These are phyloP conservation scores for Aureobasidium sp. DNA, from an alignment of 2,329 filamentous ascomycete genomes.

Conservation along the genomic window DNA sequence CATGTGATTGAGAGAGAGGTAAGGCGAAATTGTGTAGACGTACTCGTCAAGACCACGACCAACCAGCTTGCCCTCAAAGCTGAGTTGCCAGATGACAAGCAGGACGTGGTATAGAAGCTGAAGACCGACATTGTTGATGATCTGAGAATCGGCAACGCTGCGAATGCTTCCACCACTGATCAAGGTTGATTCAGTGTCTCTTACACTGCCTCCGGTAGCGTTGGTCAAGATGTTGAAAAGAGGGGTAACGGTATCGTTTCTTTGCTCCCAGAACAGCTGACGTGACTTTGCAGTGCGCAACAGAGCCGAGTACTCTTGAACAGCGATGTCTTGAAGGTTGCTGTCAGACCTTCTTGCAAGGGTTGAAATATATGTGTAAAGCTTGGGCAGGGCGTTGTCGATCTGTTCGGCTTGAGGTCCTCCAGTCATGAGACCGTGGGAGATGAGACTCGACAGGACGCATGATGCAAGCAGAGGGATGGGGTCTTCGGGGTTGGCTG, in stretches of 20 bases:
- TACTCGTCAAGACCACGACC: conserved; percentile 83
- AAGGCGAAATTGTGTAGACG: conserved; percentile 28
- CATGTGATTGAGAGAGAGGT: conserved; percentile 18
- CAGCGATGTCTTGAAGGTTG: conserved; percentile 89
- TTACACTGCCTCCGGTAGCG: conserved; percentile 58
- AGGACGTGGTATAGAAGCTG: conserved; percentile 93
- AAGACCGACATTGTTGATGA: conserved; percentile 73
- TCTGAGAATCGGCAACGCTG: conserved; percentile 56
- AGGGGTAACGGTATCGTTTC: conserved; percentile 74
- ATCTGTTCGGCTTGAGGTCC: conserved; percentile 56
- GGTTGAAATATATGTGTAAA: conserved; percentile 79
- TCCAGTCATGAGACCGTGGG: conserved; percentile 53
- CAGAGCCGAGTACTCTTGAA: conserved; percentile 81
- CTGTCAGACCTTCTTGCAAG: conserved; percentile 80
- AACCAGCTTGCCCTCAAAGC: conserved; percentile 68
- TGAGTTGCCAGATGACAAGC: conserved; percentile 91
- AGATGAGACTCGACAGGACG: conserved; percentile 74
- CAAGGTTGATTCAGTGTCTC: conserved; percentile 58
- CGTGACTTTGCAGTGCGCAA: conserved; percentile 69
- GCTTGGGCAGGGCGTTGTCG: conserved; percentile 67
- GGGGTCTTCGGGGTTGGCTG: conserved; percentile 74
- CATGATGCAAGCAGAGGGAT: conserved; percentile 86
- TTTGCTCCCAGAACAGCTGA: conserved; percentile 83
- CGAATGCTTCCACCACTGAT: conserved; percentile 40
- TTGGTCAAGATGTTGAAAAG: conserved; percentile 71